Evolutionary conservation across 2,329 filamentous ascomycete species (phyloP), one percentile per base, ranked within the genome.

Genomic region (Verticillium nubilum): DNA sequence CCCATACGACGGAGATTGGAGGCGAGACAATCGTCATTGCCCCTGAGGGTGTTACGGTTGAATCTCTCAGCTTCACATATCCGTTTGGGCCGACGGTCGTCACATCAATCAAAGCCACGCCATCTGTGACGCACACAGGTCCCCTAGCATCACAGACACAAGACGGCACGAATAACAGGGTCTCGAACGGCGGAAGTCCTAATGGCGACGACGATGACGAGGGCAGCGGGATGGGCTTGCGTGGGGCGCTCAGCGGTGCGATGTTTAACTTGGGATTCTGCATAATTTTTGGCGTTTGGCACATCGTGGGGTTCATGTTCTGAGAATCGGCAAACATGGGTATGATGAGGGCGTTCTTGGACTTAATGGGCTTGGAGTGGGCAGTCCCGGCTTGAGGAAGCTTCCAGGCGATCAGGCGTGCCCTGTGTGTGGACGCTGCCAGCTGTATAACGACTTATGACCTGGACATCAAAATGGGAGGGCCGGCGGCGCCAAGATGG

Each of bases 1-100:
- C 67, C 12, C 78, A 71, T 1, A 84, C 78, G 0, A 79, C 77
- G 1, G 72, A 79, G 0, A 70, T 83, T 4, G 78, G 75, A 5
- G 78, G 79, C 1, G 74, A 85, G 67, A 81, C 75, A 0, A 70
- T 87, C 28, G 82, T 76, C 0, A 77, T 85, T 50, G 80, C 77
- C 1, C 76, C 82, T 0, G 67, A 67, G 2, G 84, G 82, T n/a
- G 71, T 86, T 6, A 70, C 70, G 5, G 72, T 82, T 50, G 74
- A 74, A 19, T 78, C 78, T 0, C 70, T 80, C 61, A 83, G 73
- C 4, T 65, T 82, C 26, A 63, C 68, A 5, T 76, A 74, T 58
- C 80, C 81, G 0, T 78, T 82, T 61, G 79, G 75, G 2, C 71
- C 75, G 4, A 78, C 74, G 1, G 70, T 74, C 15, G 74, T 76